Evolutionary conservation across 2,329 filamentous ascomycete species (phyloP), one percentile per base, ranked within the genome.

Genomic region (Pseudogymnoascus sp.): DNA sequence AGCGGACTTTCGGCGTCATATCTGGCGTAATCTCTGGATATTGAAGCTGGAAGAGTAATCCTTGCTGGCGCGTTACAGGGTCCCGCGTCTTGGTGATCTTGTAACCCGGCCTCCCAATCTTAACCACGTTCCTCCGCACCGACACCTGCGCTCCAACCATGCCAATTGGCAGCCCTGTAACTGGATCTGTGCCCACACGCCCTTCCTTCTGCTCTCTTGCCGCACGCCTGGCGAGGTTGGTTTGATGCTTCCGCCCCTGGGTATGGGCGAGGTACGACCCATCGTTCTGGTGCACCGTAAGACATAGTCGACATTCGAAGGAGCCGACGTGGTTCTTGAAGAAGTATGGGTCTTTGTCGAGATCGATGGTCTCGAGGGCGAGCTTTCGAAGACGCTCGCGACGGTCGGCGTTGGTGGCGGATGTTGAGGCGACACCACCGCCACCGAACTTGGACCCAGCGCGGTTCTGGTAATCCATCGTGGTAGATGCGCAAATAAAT

Each of bases 311-410:
- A 76, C 94, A 99, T 77, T 99, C 94, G 77, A 97, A 99, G 72
- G 89, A 94, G 72, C 94, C 94, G 70, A 97, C 90, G 77, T 99
- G 93, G 81, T 99, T 99, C 76, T 96, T 96, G 87, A 99, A 99
- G 81, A 97, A 97, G 84, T 97, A 99, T 0, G 94, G 94, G 78
- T 99, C 94, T 79, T 97, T 97, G 78, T 97, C 94, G 66, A 97
- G 89, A 79, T 97, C 93, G 81, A 99, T 99, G 62, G 92, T 95
- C 79, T 99, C 94, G 72, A 99, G 90, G 63, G 94, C 94, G 73
- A 99, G 92, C 80, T 97, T 97, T 76, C 93, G 92, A 39, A 99
- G 88, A 66, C 94, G 92, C 77, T 99, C 94, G 74, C 94, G 90
- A 64, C 94, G 91, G 83, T 97, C 94, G 67, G 94, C 93, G 76